These are phyloP conservation scores for Nemania sp. DNA, from an alignment of 2,329 filamentous ascomycete species.

Conservation along the genomic window DNA sequence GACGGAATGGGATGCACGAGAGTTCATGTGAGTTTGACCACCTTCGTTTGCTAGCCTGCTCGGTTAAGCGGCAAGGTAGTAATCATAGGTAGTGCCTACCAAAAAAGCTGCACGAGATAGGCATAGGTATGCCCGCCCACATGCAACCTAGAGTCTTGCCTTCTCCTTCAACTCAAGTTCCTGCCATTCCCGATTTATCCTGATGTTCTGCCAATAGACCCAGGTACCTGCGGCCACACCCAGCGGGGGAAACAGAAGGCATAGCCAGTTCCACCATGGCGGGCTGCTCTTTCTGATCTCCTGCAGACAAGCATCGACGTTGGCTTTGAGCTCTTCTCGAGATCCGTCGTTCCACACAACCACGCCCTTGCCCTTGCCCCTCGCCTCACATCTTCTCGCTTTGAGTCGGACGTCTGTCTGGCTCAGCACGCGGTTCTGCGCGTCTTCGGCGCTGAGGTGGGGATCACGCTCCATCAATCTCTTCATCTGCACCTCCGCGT, in stretches of 20 bases:
- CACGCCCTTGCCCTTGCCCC: constrained; percentile 68
- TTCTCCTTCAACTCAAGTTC: constrained; percentile 55
- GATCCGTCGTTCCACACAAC: constrained; percentile 91
- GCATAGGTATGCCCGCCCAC: too few relatives aligned
- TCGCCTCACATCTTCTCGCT: constrained; percentile 71
- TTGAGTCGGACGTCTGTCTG: constrained; percentile 88
- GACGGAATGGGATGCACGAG: too few relatives aligned
- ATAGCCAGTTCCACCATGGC: constrained; percentile 80
- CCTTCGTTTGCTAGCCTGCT: too few relatives aligned
- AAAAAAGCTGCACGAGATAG: too few relatives aligned
- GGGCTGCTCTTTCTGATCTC: constrained; percentile 68
- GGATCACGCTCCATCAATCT: constrained; percentile 75
- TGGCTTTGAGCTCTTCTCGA: constrained; percentile 68
- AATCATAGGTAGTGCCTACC: too few relatives aligned
- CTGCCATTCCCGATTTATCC: constrained; percentile 73
- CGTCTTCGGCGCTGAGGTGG: constrained; percentile 83
- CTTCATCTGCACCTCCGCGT: constrained; percentile 81
- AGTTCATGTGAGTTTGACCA: too few relatives aligned
- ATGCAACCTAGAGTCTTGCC: constrained; percentile 45
- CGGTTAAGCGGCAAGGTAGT: too few relatives aligned
- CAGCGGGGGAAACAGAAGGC: constrained; percentile 73
- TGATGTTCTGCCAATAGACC: constrained; percentile 73
- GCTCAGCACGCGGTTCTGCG: constrained; percentile 80
- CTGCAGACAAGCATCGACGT: constrained; percentile 69
- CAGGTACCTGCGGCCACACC: constrained; percentile 70